Percentiles rank a stretch among this genome's conserved stretches.
These are phyloP conservation scores for Arthrobotrys musiformis DNA, from an alignment of 2,329 filamentous ascomycete species.

Conservation along the genomic window DNA sequence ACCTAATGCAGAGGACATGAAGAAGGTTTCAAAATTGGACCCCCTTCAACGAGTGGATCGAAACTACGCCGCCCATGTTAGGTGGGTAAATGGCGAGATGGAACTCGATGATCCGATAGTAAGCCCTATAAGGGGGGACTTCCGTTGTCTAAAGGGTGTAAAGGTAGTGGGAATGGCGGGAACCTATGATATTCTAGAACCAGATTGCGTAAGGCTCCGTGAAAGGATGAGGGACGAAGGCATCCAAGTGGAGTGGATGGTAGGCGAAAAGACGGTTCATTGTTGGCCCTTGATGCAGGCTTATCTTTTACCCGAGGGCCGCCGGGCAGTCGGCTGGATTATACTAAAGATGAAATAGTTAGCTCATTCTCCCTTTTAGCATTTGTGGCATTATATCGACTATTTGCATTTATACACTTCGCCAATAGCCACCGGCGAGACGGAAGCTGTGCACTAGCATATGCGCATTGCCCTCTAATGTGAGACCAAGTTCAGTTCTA, in stretches of 20 bases:
- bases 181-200: constrained; percentile 35
- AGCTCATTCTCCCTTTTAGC: too few relatives aligned
- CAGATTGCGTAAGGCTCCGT: constrained; percentile 13
- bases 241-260: constrained; percentile 11
- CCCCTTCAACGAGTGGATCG: constrained; percentile 30
- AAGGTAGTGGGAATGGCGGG: constrained; percentile 24
- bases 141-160: background rate
- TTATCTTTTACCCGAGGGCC: constrained; percentile 12
- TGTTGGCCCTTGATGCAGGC: constrained; percentile 42
- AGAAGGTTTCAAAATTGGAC: constrained; percentile 18
- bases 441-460: too few relatives aligned
- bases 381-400: too few relatives aligned
- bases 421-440: too few relatives aligned
- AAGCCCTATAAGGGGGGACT: constrained; percentile 23
- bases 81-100: constrained; percentile 14
- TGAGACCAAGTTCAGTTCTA: too few relatives aligned
- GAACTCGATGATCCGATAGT: constrained; percentile 16
- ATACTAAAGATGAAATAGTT: constrained; percentile 15
- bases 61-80: constrained; percentile 12
- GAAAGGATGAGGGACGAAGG: constrained; percentile 28
- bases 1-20: constrained; percentile 28
- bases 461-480: too few relatives aligned
- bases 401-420: too few relatives aligned
- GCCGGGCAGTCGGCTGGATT: constrained; percentile 16
- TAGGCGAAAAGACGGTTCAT: constrained; percentile 38